A percentile compares a stretch with the other conserved stretches of the same genome.
These are phyloP conservation scores for Saussurea involucrata DNA, from an alignment of 129 eudicot species.

Conservation along the genomic window DNA sequence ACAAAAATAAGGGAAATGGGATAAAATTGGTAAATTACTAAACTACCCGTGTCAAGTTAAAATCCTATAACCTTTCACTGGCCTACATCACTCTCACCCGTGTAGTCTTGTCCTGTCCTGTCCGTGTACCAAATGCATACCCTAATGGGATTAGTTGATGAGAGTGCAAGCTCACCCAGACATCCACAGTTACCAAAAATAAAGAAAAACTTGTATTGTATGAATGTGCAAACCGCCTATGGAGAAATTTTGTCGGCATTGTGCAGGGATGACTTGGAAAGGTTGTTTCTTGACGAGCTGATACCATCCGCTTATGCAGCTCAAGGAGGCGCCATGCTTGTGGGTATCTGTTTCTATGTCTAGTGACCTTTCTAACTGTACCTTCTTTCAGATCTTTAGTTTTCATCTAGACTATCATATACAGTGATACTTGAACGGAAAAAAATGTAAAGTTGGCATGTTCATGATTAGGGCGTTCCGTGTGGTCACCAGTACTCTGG, in stretches of 20 bases:
- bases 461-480: not conserved
- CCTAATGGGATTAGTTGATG: not conserved
- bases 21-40: not conserved
- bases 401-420: constrained; percentile 10
- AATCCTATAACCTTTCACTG: not conserved
- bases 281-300: constrained; percentile 13
- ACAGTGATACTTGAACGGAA: not conserved
- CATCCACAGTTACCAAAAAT: not conserved
- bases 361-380: constrained; percentile 3
- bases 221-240: not conserved
- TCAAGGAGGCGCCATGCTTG: constrained; percentile 1
- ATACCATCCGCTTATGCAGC: constrained; percentile 2
- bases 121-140: not conserved
- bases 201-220: not conserved
- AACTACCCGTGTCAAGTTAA: not conserved
- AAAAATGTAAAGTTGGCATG: not conserved
- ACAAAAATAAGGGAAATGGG: no score
- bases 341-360: constrained; percentile 7
- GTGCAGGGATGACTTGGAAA: constrained; percentile 38
- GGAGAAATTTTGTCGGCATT: not conserved
- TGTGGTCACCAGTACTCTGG: not conserved
- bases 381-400: constrained; percentile 1
- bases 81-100: not conserved
- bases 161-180: not conserved
- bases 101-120: not conserved